phyloP scores from a whole-genome alignment of 495 filamentous ascomycete species.

The Hypoxylon intermedium region DNA sequence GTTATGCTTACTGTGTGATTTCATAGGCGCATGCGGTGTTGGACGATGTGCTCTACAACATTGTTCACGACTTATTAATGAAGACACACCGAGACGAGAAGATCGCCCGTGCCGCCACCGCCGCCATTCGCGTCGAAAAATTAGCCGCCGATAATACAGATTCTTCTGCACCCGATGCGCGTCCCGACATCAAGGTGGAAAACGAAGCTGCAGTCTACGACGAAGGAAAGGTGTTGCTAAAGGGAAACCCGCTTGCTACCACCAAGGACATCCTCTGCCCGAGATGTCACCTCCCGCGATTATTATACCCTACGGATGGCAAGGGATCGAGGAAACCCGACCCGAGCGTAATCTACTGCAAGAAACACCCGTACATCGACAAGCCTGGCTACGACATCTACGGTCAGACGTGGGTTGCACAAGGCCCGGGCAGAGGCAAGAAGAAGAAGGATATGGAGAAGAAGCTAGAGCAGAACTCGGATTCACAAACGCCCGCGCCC shows the following conservation, averaged over 20 bases:
- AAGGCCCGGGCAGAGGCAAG: constrained; percentile 61
- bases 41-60: constrained; percentile 74
- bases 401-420: constrained; percentile 71
- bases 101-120: constrained; percentile 72
- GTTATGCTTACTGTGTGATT: constrained; percentile 21
- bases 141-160: constrained; percentile 64
- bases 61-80: constrained; percentile 72
- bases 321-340: constrained; percentile 66
- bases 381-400: constrained; percentile 82
- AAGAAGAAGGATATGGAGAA: constrained; percentile 68
- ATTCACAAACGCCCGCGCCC: constrained; percentile 56
- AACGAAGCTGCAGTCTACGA: constrained; percentile 76
- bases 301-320: constrained; percentile 69
- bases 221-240: constrained; percentile 72
- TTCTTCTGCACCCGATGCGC: constrained; percentile 48
- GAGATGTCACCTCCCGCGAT: constrained; percentile 68
- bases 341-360: constrained; percentile 73
- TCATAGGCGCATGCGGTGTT: constrained; percentile 61
- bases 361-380: constrained; percentile 74
- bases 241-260: constrained; percentile 77
- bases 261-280: constrained; percentile 73
- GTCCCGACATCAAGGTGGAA: constrained; percentile 64
- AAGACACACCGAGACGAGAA: constrained; percentile 79
- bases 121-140: constrained; percentile 74
- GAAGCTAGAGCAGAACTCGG: constrained; percentile 59